These are phyloP conservation scores for Amauroascus niger DNA, from an alignment of 2,329 filamentous ascomycete species.

Conservation along the genomic window DNA sequence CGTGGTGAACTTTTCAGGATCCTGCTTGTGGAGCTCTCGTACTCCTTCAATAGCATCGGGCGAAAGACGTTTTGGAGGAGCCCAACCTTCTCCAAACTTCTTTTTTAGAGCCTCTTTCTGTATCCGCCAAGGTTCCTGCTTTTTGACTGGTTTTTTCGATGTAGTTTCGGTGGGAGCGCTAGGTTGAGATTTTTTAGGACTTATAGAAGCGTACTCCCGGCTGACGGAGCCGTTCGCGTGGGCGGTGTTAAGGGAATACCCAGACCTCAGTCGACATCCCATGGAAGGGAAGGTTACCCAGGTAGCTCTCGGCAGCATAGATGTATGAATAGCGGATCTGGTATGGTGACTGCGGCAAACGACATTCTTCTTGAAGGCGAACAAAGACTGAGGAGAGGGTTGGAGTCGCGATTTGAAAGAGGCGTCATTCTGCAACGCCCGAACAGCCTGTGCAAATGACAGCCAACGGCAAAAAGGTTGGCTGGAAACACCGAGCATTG, in stretches of 20 bases:
- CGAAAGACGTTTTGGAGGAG: constrained; percentile 73
- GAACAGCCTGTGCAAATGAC: background rate
- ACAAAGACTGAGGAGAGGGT: background rate
- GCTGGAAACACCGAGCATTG: background rate
- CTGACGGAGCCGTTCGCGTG: background rate
- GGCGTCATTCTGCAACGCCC: background rate
- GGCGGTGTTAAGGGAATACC: background rate
- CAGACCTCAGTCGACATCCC: background rate
- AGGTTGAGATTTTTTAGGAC: background rate
- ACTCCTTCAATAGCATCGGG: constrained; percentile 90
- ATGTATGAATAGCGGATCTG: background rate
- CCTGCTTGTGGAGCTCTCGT: constrained; percentile 65
- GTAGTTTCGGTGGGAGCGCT: background rate
- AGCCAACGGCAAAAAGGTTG: background rate
- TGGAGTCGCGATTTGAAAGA: too few species aligned
- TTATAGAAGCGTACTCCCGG: background rate
- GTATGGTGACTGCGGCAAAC: background rate
- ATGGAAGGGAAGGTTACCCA: background rate
- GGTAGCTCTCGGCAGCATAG: background rate
- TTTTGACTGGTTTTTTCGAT: constrained; percentile 18
- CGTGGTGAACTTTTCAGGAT: constrained; percentile 69
- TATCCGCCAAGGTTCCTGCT: constrained; percentile 54
- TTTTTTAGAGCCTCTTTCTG: constrained; percentile 65
- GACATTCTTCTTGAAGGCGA: background rate
- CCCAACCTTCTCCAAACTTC: constrained; percentile 75